Evolutionary conservation across 139 green algal species (phyloP).

Genomic region (Chlorella sp.): DNA sequence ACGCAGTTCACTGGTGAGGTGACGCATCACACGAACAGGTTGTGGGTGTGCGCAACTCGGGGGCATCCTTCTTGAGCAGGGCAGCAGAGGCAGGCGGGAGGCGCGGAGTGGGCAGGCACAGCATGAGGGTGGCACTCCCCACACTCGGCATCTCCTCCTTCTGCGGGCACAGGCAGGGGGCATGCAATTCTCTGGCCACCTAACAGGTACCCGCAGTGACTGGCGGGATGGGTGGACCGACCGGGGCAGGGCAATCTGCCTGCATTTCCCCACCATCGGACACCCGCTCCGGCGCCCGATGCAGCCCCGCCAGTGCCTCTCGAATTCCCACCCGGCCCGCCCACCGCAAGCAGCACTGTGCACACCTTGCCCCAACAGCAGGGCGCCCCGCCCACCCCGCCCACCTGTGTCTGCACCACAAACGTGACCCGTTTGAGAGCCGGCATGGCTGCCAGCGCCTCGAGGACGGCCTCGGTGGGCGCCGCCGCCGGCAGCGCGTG

Average conservation of each 20-base stretch:
- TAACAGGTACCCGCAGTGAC: too few relatives aligned
- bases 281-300: too few relatives aligned
- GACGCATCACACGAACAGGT: too few relatives aligned
- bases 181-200: neutral
- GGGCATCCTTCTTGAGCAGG: too few relatives aligned
- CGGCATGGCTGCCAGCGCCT: neutral
- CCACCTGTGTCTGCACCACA: conserved; percentile 20
- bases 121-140: neutral
- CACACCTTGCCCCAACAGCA: neutral
- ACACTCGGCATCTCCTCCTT: neutral
- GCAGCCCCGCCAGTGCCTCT: too few relatives aligned
- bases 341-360: neutral
- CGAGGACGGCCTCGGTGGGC: neutral
- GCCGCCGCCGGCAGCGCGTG: neutral
- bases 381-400: neutral
- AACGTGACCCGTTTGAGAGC: conserved; percentile 1
- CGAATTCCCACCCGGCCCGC: too few relatives aligned
- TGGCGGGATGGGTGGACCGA: too few relatives aligned
- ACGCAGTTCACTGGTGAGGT: neutral
- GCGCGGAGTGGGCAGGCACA: neutral
- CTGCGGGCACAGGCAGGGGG: neutral
- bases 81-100: neutral
- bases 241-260: too few relatives aligned
- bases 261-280: too few relatives aligned
- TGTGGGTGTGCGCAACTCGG: too few relatives aligned